A percentile compares a stretch with the other conserved stretches of the same genome.
Evolutionary conservation across 306 rosid genomes (phyloP).

Genomic region (Medicago truncatula): DNA sequence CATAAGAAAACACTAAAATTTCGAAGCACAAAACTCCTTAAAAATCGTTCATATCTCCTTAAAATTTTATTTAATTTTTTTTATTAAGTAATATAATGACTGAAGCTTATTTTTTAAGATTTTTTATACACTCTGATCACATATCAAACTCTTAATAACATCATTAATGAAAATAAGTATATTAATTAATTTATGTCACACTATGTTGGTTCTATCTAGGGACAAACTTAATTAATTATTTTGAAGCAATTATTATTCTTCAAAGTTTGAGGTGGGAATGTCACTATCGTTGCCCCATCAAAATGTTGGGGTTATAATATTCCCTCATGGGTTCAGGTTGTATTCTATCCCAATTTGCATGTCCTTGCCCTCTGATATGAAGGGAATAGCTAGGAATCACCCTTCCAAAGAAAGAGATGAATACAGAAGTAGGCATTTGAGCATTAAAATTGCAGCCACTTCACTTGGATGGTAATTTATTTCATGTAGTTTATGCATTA

Average conservation of each 20-base stretch:
- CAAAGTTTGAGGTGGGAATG: conserved; percentile 42
- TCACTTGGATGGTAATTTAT: conserved; percentile 28
- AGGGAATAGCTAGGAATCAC: conserved; percentile 42
- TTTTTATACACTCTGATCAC: neutral
- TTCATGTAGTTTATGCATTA: neutral
- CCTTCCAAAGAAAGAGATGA: conserved; percentile 44
- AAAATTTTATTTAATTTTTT: no score
- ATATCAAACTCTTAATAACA: no score
- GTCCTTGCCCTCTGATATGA: conserved; percentile 41
- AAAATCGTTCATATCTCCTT: no score
- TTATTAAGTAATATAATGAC: no score
- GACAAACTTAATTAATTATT: conserved; percentile 38
- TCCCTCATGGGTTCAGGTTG: conserved; percentile 54
- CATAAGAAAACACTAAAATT: no score
- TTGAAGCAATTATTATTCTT: conserved; percentile 28
- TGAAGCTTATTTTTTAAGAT: no score
- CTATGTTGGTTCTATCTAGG: neutral
- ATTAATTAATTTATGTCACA: neutral
- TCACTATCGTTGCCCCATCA: conserved; percentile 38
- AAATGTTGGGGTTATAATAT: conserved; percentile 45
- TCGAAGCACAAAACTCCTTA: no score
- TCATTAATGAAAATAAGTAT: neutral
- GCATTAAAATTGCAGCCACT: conserved; percentile 43
- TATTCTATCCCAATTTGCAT: conserved; percentile 48
- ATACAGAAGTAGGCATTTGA: conserved; percentile 20